Base-by-base conservation (phyloP, 495 filamentous ascomycete species). In the Annulohypoxylon maeteangense region DNA sequence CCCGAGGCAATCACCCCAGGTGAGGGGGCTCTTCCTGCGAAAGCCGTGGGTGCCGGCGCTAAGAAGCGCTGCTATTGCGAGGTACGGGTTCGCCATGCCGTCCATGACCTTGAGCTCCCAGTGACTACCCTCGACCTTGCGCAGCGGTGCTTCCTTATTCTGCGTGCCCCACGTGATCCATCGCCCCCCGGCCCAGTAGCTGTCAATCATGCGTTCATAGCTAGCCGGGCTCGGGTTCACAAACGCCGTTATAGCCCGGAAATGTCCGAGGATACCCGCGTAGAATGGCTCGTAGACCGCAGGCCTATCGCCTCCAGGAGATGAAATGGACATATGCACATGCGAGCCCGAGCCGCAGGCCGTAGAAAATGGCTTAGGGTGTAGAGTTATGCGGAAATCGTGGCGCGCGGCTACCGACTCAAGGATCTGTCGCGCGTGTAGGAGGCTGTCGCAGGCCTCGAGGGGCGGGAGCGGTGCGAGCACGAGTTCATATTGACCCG, bases 401-500 rank as follows among this genome's bases (percentile, higher is more conserved):
- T 90, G 84, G 4, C 83, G 79, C 7, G 86, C 84, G 10, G 90
- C 88, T 2, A 90, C 81, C 7, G 81, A 79, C 7, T 79, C 78
- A 72, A 97, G 87, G 47, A 90, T 87, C 68, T 93, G 88, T 1
- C 92, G 88, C 1, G 93, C 87, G 70, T 91, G 88, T 10, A 94
- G 78, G 4, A 97, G 84, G 0, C 85, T 85, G 79, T 96, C 93
- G 45, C 93, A 87, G 0, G 93, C 92, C 4, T 83, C 77, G 3
- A 95, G 77, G 0, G 93, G 91, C 0, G 86, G 76, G 0, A 83
- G 80, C 0, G 92, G 89, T 0, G 89, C 85, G 0, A 95, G 87
- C 14, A 93, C 83, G 68, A 97, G 91, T 75, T 97, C 94, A 76
- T 90, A 97, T 71, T 97, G 94, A 7, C 92, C 92, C 0, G 86